Evolutionary conservation across 1,284 basidiomycete species (phyloP).

Genomic region (Tilletia walkeri): DNA sequence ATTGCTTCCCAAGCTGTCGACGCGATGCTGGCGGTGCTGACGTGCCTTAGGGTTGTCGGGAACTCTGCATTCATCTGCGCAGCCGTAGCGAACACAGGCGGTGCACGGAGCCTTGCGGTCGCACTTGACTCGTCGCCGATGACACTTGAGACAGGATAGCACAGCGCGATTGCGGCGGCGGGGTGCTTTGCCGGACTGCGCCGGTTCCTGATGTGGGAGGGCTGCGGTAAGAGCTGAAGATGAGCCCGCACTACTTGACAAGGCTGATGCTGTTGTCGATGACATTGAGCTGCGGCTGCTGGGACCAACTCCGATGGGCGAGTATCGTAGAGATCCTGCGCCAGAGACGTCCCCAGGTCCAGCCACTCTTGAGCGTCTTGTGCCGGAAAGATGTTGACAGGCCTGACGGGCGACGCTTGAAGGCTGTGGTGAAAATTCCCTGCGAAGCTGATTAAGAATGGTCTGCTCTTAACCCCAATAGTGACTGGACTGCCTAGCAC

Average conservation of each 20-base stretch:
- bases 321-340: neutral
- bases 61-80: neutral
- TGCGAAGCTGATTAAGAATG: no score
- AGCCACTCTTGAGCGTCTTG: neutral
- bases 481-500: no score
- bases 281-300: neutral
- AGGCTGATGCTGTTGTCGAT: neutral
- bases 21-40: neutral
- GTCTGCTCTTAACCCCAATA: no score
- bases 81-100: neutral
- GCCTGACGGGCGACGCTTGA: no score
- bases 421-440: no score
- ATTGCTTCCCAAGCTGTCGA: no score
- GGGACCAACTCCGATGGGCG: neutral
- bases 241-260: neutral
- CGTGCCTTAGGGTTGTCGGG: conserved; percentile 7
- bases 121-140: conserved; percentile 13
- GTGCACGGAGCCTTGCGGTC: neutral
- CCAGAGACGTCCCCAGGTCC: conserved; percentile 1
- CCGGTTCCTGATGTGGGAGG: neutral
- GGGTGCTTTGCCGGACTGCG: neutral
- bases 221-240: conserved; percentile 5
- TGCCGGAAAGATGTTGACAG: no score
- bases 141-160: conserved; percentile 9
- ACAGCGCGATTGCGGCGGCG: neutral